Conservation (phyloP, 2,329 filamentous ascomycete species). For the Botryotinia narcissicola region DNA sequence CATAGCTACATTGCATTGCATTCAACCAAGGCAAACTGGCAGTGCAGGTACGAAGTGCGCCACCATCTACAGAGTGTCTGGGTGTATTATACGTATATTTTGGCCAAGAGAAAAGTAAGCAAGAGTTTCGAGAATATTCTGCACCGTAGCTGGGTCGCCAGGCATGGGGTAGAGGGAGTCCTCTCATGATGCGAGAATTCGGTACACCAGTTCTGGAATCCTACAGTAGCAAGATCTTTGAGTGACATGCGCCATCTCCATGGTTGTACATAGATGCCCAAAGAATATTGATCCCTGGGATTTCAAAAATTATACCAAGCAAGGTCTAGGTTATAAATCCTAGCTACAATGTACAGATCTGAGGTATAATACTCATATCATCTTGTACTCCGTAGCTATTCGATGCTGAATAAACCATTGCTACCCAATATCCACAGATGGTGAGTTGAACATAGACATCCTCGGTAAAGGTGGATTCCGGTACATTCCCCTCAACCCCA, state of each 20-base stretch:
- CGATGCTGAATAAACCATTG: not conserved
- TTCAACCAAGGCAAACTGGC: not conserved
- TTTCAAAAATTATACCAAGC: not conserved
- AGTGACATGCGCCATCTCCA: not conserved
- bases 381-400: not conserved
- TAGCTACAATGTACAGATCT: not conserved
- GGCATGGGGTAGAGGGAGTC: not conserved
- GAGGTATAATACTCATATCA: not conserved
- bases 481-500: not conserved
- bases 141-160: not conserved
- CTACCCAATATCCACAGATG: not conserved
- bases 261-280: not conserved
- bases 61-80: not conserved
- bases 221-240: not conserved
- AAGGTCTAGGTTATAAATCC: not conserved
- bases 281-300: not conserved
- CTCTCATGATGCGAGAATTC: not conserved
- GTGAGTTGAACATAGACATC: not conserved
- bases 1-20: slow-evolving; percentile 3
- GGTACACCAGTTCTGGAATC: not conserved
- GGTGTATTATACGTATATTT: not conserved
- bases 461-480: not conserved
- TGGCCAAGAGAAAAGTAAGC: not conserved
- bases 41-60: slow-evolving; percentile 3
- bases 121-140: not conserved